These are phyloP conservation scores for Gossypium gossypioides DNA, from an alignment of 441 rosid species.

Conservation along the genomic window DNA sequence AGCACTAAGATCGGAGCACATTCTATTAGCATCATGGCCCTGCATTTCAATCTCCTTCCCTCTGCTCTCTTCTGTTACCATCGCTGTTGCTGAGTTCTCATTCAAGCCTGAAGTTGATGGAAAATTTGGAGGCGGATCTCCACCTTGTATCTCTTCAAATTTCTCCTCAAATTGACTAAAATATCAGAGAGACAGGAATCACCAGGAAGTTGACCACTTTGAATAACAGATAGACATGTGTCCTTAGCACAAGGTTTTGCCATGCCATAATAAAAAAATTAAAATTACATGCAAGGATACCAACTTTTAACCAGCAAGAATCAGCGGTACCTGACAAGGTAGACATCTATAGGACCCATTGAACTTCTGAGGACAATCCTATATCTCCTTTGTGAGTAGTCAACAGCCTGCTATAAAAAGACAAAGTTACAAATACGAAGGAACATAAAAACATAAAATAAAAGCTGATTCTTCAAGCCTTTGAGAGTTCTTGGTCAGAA, in stretches of 20 bases:
- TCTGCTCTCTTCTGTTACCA: slow-evolving; percentile 33
- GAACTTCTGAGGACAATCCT: slow-evolving; percentile 91
- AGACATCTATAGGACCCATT: slow-evolving; percentile 96
- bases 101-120: slow-evolving; percentile 44
- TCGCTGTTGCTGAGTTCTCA: slow-evolving; percentile 32
- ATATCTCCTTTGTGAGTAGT: slow-evolving; percentile 78
- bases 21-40: slow-evolving; percentile 37
- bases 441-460: not conserved
- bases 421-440: slow-evolving; percentile 6
- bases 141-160: slow-evolving; percentile 67
- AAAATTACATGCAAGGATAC: not conserved
- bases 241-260: not conserved
- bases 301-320: slow-evolving; percentile 10
- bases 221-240: not conserved
- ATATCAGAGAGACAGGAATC: not conserved
- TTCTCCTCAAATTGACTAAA: slow-evolving; percentile 83
- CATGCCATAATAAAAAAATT: not conserved
- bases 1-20: slow-evolving; percentile 42
- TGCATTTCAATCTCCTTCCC: slow-evolving; percentile 31
- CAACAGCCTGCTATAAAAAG: slow-evolving; percentile 58
- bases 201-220: slow-evolving; percentile 10
- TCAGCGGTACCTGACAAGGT: slow-evolving; percentile 68
- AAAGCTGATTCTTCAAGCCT: slow-evolving; percentile 13
- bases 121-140: slow-evolving; percentile 43
- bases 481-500: not conserved